Base-by-base conservation (phyloP, 1,284 basidiomycete genomes). In the Sporisorium graminicola region DNA sequence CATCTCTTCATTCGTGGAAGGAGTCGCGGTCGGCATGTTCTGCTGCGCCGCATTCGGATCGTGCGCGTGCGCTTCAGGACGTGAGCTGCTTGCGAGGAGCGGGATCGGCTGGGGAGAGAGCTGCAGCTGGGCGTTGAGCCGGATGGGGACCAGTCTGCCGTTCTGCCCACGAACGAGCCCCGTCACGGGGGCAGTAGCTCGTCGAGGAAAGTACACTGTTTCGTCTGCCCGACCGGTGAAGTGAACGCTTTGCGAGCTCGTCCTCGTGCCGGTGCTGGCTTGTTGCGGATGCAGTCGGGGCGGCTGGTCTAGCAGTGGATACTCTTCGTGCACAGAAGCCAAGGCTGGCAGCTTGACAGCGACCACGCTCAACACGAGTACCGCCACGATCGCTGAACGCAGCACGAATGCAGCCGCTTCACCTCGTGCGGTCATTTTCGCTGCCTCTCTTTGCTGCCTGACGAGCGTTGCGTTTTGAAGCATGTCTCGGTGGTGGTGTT, bases 81-180 rank as follows among this genome's bases (percentile, higher is more conserved):
- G 31, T 5, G 35, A 40, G 26, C 37, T 43, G 40, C 53, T 55
- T 31, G 22, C 35, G 10, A 29, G 10, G 2, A 29, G 16, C 16
- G 24, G 26, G 24, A 35, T 12, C 9, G 33, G 33, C 3, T 43
- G 31, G 3, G 49, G 49, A 10, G 31, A n/a, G 12, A 68, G 22
- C 3, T 46, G 16, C 6, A 58, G 13, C 14, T 50, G 31, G 2
- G 27, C 9, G 26, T 29, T 18, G 24, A 53, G 29, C 5, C 18
- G 47, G 26, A 55, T 37, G 16, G 58, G 44, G 14, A 68, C 37
- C n/a, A 62, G 59, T 18, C 24, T 57, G 27, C 65, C 56, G 13
- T 62, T 33, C 31, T 68, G 65, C 18, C 65, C 59, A 6, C 65
- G 58, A 13, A 62, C 55, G 13, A 68, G 55, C 14, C 50, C 55